Evolutionary conservation across 352 stramenopile species (phyloP).

Genomic region (Phytophthora rubi): DNA sequence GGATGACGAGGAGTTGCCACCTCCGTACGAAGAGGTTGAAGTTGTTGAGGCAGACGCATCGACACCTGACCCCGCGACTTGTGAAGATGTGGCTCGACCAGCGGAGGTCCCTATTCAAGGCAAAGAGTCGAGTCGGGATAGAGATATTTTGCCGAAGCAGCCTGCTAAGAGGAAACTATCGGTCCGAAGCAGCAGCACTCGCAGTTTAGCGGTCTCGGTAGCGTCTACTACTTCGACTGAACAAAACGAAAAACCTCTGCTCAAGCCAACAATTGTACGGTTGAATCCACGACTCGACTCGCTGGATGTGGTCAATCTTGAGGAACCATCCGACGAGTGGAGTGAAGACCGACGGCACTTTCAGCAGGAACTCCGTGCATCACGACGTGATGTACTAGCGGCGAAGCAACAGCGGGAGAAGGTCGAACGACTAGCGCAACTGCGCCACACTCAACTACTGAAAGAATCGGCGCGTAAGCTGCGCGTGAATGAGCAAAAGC

Average conservation of each 20-base stretch:
- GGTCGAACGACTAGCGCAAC: conserved; percentile 44
- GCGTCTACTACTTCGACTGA: conserved; percentile 8
- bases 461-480: conserved; percentile 25
- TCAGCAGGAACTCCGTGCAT: conserved; percentile 49
- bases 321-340: conserved; percentile 42
- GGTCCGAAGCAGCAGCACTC: conserved; percentile 16
- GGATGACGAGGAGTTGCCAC: conserved; percentile 31
- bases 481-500: conserved; percentile 34
- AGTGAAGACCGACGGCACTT: conserved; percentile 47
- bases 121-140: neutral
- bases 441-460: conserved; percentile 49
- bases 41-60: neutral
- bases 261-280: conserved; percentile 44
- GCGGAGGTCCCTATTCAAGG: neutral
- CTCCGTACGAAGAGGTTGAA: conserved; percentile 28
- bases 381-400: conserved; percentile 47
- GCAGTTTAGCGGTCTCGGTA: conserved; percentile 2
- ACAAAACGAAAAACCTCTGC: conserved; percentile 17
- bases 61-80: too few species aligned
- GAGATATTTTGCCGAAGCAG: conserved; percentile 1
- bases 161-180: neutral
- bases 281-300: conserved; percentile 23
- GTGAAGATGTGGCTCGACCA: conserved; percentile 4
- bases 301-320: conserved; percentile 4
- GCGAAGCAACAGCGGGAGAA: conserved; percentile 47